phyloP scores from a whole-genome alignment of 108 stramenopile species.

The Conticribra weissflogii region DNA sequence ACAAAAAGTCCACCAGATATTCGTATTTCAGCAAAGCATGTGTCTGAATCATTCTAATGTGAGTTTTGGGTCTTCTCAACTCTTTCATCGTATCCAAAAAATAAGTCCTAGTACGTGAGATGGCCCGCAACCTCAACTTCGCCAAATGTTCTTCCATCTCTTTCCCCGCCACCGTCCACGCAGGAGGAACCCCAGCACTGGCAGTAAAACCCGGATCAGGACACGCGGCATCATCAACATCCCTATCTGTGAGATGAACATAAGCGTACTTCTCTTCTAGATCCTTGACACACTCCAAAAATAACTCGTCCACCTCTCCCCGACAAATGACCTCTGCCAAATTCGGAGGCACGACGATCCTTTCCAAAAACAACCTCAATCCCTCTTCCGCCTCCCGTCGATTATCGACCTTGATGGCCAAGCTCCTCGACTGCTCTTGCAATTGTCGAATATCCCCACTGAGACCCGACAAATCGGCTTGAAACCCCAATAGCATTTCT shows the following conservation, averaged over 20 bases:
- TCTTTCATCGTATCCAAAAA: conserved; percentile 84
- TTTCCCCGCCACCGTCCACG: conserved; percentile 84
- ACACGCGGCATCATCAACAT: conserved; percentile 34
- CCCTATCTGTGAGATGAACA: conserved; percentile 58
- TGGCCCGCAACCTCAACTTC: conserved; percentile 88
- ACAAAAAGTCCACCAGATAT: conserved; percentile 88
- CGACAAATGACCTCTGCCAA: conserved; percentile 86
- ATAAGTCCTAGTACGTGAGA: conserved; percentile 85
- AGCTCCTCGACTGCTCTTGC: conserved; percentile 90
- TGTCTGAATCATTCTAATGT: conserved; percentile 96
- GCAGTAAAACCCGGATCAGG: conserved; percentile 55
- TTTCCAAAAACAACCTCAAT: conserved; percentile 86
- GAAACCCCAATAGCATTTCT: conserved; percentile 97
- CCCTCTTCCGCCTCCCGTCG: conserved; percentile 90
- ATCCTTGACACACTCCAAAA: conserved; percentile 89
- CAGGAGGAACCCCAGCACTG: conserved; percentile 71
- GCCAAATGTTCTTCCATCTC: conserved; percentile 91
- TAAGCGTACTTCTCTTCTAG: conserved; percentile 86
- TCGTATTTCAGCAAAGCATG: conserved; percentile 90
- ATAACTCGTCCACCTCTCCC: conserved; percentile 88
- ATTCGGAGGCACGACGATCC: conserved; percentile 89
- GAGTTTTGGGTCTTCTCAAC: conserved; percentile 86
- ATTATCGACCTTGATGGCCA: conserved; percentile 91
- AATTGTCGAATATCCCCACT: conserved; percentile 94
- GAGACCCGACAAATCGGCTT: conserved; percentile 97